Base-by-base conservation (phyloP, 2,329 filamentous ascomycete species). In the Hypoxylon sp. region DNA sequence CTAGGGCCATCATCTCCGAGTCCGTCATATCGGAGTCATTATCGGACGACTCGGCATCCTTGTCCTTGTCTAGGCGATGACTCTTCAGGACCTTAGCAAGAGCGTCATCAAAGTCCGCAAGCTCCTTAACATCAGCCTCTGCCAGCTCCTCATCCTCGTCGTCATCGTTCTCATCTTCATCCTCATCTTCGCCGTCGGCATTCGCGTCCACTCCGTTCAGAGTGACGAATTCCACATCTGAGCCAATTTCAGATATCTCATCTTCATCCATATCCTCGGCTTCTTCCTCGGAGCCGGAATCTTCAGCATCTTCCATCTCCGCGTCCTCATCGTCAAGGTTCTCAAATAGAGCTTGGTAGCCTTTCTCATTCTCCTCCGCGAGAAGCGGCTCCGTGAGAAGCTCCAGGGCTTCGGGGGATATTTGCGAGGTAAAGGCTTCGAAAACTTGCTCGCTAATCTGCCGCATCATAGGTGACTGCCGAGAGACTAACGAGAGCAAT, bases 381-480 rank as follows among this genome's bases (percentile, higher is more conserved):
- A 88, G 85, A 13, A 99, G 83, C 2, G 97, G 90, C 69, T 93
- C 88, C 0, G 83, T 84, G 38, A 89, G 80, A 17, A 88, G 82
- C 63, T 91, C 87, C 60, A 98, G 80, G 0, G 93, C 93, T 61
- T 91, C 88, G 4, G 85, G 83, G 0, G 91, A 93, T 65, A 98
- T 87, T 60, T 93, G 88, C 13, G 87, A 82, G 2, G 93, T 91
- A 77, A 97, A 97, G 0, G 91, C 89, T 23, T 90, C 87, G 77
- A 98, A 98, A 0, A 97, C 94, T 75, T 96, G 92, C 76, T 95
- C 90, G 5, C 93, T 93, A 58, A 97, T 90, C 73, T 94, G 93
- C 30, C 93, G 89, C 82, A 97, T 92, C 56, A 98, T 83, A 9
- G 90, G 89, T 1, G 94, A 97, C 2, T 91, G 92, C 68, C 93